Conservation (phyloP, 2,329 filamentous ascomycete species). For the Phyllosticta paracitricarpa region DNA sequence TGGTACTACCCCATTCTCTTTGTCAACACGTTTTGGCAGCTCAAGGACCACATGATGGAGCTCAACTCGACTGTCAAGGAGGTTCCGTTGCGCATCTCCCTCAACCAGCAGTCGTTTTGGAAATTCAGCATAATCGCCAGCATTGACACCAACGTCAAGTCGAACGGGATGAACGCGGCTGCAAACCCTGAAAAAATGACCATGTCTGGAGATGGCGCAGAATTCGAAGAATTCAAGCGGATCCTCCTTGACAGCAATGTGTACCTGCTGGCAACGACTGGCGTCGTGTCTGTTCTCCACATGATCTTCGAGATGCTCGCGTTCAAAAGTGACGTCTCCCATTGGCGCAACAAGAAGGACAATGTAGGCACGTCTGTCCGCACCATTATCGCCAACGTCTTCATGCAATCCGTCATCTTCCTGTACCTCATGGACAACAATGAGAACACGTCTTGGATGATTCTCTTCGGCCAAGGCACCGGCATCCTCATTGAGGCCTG, state of each 20-base stretch:
- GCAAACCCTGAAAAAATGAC: conserved; percentile 51
- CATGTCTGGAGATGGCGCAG: conserved; percentile 76
- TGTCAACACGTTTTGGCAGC: conserved; percentile 95
- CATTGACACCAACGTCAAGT: conserved; percentile 79
- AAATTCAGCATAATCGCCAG: conserved; percentile 79
- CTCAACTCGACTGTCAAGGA: conserved; percentile 82
- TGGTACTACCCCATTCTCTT: conserved; percentile 93
- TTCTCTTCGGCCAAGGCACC: conserved; percentile 82
- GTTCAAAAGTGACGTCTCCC: conserved; percentile 93
- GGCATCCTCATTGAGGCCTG: conserved; percentile 72
- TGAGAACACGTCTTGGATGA: conserved; percentile 98
- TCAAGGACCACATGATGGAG: conserved; percentile 80
- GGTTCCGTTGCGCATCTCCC: conserved; percentile 71
- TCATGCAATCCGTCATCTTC: conserved; percentile 96
- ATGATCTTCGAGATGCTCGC: conserved; percentile 93
- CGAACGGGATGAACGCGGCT: conserved; percentile 68
- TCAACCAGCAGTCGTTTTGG: conserved; percentile 76
- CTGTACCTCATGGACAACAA: conserved; percentile 95
- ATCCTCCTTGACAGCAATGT: conserved; percentile 90
- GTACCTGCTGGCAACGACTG: conserved; percentile 77
- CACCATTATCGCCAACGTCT: conserved; percentile 91
- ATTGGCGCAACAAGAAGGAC: conserved; percentile 99
- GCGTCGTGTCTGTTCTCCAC: conserved; percentile 76
- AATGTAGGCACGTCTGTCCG: conserved; percentile 93
- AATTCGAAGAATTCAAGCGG: conserved; percentile 96